These are phyloP conservation scores for Citrus medica DNA, from an alignment of 345 rosid genomes.

Conservation along the genomic window DNA sequence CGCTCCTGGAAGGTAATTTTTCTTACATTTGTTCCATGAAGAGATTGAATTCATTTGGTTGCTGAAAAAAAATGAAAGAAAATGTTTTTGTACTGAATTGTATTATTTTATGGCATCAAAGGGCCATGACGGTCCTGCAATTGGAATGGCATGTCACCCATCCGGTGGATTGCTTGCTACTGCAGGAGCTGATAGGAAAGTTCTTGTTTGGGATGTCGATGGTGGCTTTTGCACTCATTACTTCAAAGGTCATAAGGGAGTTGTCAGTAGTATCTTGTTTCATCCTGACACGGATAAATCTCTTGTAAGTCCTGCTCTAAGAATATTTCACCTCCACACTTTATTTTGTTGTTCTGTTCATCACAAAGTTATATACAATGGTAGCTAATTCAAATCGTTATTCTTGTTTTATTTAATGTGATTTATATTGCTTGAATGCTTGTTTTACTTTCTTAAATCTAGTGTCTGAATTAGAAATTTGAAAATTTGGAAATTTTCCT, in stretches of 20 bases:
- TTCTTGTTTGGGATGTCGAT: conserved; percentile 95
- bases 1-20: conserved; percentile 87
- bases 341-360: background rate
- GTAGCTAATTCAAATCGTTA: background rate
- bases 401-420: background rate
- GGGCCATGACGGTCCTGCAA: conserved; percentile 95
- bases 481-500: background rate
- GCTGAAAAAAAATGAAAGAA: background rate
- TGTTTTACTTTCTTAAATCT: background rate
- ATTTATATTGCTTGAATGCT: background rate
- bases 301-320: conserved; percentile 50
- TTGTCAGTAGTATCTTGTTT: conserved; percentile 70
- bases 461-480: background rate
- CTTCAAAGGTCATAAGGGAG: conserved; percentile 93
- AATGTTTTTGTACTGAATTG: background rate
- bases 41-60: background rate
- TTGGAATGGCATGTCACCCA: conserved; percentile 89
- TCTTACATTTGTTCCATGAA: background rate
- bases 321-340: background rate
- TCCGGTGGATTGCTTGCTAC: conserved; percentile 96
- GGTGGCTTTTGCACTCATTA: conserved; percentile 96
- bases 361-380: background rate
- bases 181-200: conserved; percentile 97
- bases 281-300: conserved; percentile 64
- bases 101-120: conserved; percentile 24